Evolutionary conservation across 176 grass and related monocot species (phyloP).

Genomic region (Rhynchospora pubera): DNA sequence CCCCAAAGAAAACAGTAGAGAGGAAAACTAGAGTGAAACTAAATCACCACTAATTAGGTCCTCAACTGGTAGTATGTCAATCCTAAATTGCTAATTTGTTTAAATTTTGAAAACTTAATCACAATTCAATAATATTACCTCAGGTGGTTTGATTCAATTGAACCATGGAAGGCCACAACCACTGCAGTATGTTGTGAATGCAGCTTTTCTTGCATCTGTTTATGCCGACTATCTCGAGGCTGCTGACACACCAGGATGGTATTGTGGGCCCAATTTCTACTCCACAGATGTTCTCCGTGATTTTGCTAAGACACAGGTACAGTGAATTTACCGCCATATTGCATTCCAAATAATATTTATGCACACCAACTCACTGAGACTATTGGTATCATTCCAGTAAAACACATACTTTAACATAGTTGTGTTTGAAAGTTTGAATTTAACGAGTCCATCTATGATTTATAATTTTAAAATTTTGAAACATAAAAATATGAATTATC

Average conservation of each 20-base stretch:
- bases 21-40: not conserved
- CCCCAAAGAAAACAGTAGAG: not conserved
- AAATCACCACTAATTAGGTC: not conserved
- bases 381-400: not conserved
- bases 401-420: not conserved
- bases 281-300: slow-evolving; percentile 73
- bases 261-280: slow-evolving; percentile 88
- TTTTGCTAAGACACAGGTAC: slow-evolving; percentile 77
- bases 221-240: slow-evolving; percentile 73
- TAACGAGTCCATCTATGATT: not conserved
- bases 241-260: slow-evolving; percentile 89
- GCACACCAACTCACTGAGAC: not conserved
- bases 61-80: not conserved
- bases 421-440: not conserved
- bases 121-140: slow-evolving; percentile 17
- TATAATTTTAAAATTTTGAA: not conserved
- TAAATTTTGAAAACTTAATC: slow-evolving; percentile 4
- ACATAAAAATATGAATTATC: not conserved
- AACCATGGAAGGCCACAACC: slow-evolving; percentile 86
- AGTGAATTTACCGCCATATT: not conserved
- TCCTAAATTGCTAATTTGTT: not conserved
- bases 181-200: slow-evolving; percentile 81
- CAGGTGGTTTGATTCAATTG: slow-evolving; percentile 89
- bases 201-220: slow-evolving; percentile 85
- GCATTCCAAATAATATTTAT: not conserved